Evolutionary conservation across 768 basidiomycete species (phyloP), one percentile per base, ranked within the genome.

Genomic region (Rhizopogon sp.): DNA sequence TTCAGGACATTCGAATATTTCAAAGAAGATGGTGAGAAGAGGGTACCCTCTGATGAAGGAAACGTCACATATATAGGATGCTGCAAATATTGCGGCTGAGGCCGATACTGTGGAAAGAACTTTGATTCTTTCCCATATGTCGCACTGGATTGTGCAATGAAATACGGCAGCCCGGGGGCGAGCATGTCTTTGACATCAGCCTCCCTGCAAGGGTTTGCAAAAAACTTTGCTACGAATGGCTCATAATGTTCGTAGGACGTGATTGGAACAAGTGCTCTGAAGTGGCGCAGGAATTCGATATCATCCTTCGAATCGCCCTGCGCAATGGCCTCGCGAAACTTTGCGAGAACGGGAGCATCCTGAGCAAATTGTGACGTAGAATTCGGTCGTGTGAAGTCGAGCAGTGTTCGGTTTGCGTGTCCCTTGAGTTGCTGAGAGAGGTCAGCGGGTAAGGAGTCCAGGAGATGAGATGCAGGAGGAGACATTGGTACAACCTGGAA

Each of bases 121-220:
- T 65, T 62, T 6, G 54, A 11, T 2, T n/a, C 39, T 5, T 40
- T 41, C n/a, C 63, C 58, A 8, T 63, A 60, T 8, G 64, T 64
- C 8, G 47, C 52, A 10, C 61, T 64, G 2, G 63, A 57, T 14
- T 50, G 8, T 1, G 45, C 54, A 0, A 64, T 11, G 42, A 40
- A 51, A 16, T 53, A 42, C 2, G 64, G 63, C 7, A 64, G 33
- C 17, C 63, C 64, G 2, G 63, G 64, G 7, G 63, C 42, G 54
- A 65, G 52, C 52, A 64, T 43, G 35, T 64, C 29, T 25, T 10
- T 14, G 39, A 64, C 57, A 2, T 64, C 56, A 22, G 41, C 44
- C 29, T 64, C 58, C 33, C 56, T 65, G 57, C 63, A 64, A 17
- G 60, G 64, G 3, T 7, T 35, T 16, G 3, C 45, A 16, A 60